Evolutionary conservation across 192 early-diverging fungal genomes (phyloP).

Genomic region (Mortierella claussenii): DNA sequence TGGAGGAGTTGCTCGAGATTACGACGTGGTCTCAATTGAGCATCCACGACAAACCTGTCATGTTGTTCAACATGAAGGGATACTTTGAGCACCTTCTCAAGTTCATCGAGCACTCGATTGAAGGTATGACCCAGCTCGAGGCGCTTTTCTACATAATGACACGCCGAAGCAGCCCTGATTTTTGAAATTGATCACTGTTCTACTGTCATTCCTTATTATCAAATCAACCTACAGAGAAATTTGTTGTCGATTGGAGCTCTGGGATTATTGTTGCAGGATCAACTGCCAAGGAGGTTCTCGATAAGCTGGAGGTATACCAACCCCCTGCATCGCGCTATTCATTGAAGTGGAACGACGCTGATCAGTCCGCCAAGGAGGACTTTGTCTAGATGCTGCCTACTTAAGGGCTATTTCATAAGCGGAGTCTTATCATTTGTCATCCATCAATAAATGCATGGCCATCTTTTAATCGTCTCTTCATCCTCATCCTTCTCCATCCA

Average conservation of each 20-base stretch:
- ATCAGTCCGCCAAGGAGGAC: slow-evolving; percentile 17
- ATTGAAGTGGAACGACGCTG: slow-evolving; percentile 60
- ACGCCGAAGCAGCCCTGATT: too few relatives aligned
- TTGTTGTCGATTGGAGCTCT: slow-evolving; percentile 62
- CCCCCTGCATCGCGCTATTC: slow-evolving; percentile 58
- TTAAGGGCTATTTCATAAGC: slow-evolving; percentile 9
- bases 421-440: background rate
- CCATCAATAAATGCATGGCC: background rate
- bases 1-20: slow-evolving; percentile 90
- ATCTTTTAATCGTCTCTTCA: background rate
- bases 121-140: slow-evolving; percentile 58
- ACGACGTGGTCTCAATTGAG: slow-evolving; percentile 82
- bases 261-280: slow-evolving; percentile 67
- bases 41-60: slow-evolving; percentile 86
- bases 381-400: slow-evolving; percentile 4
- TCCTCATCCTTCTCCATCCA: background rate
- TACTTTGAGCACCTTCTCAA: slow-evolving; percentile 77
- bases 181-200: too few relatives aligned
- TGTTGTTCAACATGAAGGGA: slow-evolving; percentile 79
- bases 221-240: slow-evolving; percentile 68
- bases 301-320: slow-evolving; percentile 63
- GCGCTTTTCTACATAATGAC: too few relatives aligned
- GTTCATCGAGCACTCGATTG: slow-evolving; percentile 70
- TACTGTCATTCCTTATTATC: too few relatives aligned
- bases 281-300: slow-evolving; percentile 66